Base-by-base conservation (phyloP, 2,329 filamentous ascomycete genomes). In the Aspergillus sp. region DNA sequence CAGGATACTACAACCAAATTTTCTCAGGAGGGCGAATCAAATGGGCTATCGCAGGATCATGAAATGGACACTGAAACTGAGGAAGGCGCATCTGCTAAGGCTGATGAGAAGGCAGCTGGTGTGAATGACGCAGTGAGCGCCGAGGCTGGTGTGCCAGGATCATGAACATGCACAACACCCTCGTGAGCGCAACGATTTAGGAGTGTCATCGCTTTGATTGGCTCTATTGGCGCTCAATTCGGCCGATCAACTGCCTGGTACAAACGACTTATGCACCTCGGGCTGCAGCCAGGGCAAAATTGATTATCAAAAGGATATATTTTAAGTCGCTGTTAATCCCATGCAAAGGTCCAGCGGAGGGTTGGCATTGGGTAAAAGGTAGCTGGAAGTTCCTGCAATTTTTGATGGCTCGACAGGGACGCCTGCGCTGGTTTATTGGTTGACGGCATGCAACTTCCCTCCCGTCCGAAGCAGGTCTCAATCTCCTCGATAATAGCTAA, bases 1-100 rank as follows among this genome's bases (percentile, higher is more conserved):
- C 66, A 72, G 40, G 68, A 69, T 19, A 63, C 62, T 17, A 51
- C 55, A 48, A 51, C 52, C 49, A 66, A 68, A 54, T 19, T 56
- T 23, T 44, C 63, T 49, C 47, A 57, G 39, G 61, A 62, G 31
- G 40, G 17, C 21, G 59, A 64, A 48, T n/a, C 51, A 14, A 48
- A 52, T 41, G 55, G 46, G 15, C 41, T 45, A 11, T 56, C n/a
- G 40, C 62, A 58, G 35, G 55, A 52, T 17, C 55, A 24, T 14
- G 52, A 46, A 14, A 45, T 33, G 24, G 56, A 43, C 46, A 37
- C 44, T 11, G 61, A 60, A 44, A 56, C 57, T 31, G 59, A 21
- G 41, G 52, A 46, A 43, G 39, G 44, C 9, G 31, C 48, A 31
- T 31, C 27, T 17, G 40, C 57, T 39, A 31, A 47, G 40, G 53